Percentiles rank a stretch among this genome's conserved stretches.
Evolutionary conservation across 176 grass and related monocot genomes (phyloP).

Genomic region (Juncus inflexus): DNA sequence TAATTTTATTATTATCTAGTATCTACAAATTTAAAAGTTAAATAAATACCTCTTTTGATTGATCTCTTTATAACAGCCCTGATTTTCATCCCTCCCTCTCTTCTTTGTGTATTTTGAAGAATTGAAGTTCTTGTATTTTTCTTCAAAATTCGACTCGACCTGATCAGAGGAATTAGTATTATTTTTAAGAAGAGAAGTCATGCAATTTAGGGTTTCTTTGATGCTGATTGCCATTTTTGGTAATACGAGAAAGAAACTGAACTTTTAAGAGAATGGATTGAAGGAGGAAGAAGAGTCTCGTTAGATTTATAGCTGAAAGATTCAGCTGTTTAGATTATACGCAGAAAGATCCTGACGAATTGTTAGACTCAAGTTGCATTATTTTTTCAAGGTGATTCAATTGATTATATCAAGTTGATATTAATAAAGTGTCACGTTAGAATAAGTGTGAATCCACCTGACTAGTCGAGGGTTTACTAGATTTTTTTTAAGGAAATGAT

Average conservation of each 20-base stretch:
- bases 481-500: too few species aligned
- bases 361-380: not conserved
- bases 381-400: not conserved
- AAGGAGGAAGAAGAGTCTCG: not conserved
- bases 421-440: too few species aligned
- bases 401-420: too few species aligned
- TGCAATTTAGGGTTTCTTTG: not conserved
- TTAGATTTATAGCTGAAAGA: not conserved
- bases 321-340: not conserved
- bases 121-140: conserved; percentile 10
- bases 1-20: not conserved
- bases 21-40: not conserved
- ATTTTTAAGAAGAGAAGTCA: not conserved
- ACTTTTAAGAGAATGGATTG: not conserved
- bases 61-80: not conserved
- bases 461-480: too few species aligned
- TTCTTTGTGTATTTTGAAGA: conserved; percentile 8
- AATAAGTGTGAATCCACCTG: too few species aligned
- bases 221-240: not conserved
- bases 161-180: not conserved
- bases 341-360: not conserved
- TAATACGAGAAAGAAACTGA: not conserved
- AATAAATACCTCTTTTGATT: not conserved
- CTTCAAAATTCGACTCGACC: not conserved
- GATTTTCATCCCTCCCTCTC: not conserved